Base-by-base conservation (phyloP, 345 rosid genomes). In the Viola odorata region DNA sequence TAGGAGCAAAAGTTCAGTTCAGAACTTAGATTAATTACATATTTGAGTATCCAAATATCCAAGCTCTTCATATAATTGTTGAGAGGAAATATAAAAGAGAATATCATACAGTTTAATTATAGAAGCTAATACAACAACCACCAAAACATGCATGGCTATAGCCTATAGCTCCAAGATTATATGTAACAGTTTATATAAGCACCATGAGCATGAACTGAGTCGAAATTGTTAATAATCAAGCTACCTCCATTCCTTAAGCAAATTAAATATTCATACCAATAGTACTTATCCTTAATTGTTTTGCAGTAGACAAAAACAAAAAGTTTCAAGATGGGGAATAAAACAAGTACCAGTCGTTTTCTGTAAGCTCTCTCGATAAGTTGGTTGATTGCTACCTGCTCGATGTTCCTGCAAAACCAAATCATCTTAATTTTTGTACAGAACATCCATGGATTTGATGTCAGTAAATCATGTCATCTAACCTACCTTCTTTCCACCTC, bases 331-430 rank as follows among this genome's bases (percentile, higher is more conserved):
- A 5, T 14, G 41, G 65, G 42, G 45, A 61, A n/a, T 58, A 62
- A 41, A 50, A 61, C 44, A 60, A 61, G 67, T 83, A 94, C 99
- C 99, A 86, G 55, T 76, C 84, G 68, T 79, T 82, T 90, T 69
- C 63, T 85, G 78, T 86, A 84, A 56, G 97, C 97, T 76, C 81
- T 81, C 79, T 90, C 88, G 57, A 88, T 74, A 70, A 88, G 95
- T 66, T 88, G 94, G 70, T 90, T 84, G 89, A 94, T 82, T 40
- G 96, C 99, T 52, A 75, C 72, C 49, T 78, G 75, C 77, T 86
- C 99, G 37, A 78, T 45, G 49, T 76, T 85, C 82, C 99, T 94
- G 89, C 81, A 80, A 55, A 63, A 45, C 13, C 7, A 65, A 63
- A 58, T 42, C 41, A 62, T 41, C 47, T 55, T 58, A 73, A 23